These are phyloP conservation scores for Solanum etuberosum DNA, from an alignment of 257 asterid genomes.

Conservation along the genomic window DNA sequence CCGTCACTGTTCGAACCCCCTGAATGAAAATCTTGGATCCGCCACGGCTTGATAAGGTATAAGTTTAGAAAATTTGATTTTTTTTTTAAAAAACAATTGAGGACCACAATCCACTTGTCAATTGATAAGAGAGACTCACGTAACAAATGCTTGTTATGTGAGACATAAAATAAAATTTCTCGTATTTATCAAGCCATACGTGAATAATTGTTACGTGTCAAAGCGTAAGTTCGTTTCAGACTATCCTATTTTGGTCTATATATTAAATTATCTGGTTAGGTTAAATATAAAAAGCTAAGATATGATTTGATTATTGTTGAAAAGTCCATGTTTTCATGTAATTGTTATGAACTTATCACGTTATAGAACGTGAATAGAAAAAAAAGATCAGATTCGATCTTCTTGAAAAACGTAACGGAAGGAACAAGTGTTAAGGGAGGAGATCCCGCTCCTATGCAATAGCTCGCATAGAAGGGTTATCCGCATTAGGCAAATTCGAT, in stretches of 20 bases:
- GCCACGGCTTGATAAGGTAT: no score
- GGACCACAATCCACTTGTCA: not conserved
- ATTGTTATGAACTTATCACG: not conserved
- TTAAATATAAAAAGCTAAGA: not conserved
- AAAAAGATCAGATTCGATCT: not conserved
- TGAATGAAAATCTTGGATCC: no score
- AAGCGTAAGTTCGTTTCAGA: not conserved
- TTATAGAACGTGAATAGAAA: not conserved
- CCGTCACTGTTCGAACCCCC: no score
- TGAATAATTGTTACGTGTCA: not conserved
- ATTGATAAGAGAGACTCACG: not conserved
- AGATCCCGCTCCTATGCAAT: no score
- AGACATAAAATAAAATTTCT: not conserved
- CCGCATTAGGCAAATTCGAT: no score
- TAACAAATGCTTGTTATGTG: not conserved
- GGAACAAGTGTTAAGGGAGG: not conserved
- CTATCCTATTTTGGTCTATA: not conserved
- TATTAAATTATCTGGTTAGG: not conserved
- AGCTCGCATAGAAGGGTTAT: no score
- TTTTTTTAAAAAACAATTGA: not conserved
- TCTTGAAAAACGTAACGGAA: not conserved
- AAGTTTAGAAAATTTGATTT: no score
- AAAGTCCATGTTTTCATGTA: not conserved
- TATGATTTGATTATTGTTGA: not conserved
- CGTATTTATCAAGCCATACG: not conserved